Evolutionary conservation across 495 filamentous ascomycete species (phyloP).

Genomic region (Rostrohypoxylon terebratum): DNA sequence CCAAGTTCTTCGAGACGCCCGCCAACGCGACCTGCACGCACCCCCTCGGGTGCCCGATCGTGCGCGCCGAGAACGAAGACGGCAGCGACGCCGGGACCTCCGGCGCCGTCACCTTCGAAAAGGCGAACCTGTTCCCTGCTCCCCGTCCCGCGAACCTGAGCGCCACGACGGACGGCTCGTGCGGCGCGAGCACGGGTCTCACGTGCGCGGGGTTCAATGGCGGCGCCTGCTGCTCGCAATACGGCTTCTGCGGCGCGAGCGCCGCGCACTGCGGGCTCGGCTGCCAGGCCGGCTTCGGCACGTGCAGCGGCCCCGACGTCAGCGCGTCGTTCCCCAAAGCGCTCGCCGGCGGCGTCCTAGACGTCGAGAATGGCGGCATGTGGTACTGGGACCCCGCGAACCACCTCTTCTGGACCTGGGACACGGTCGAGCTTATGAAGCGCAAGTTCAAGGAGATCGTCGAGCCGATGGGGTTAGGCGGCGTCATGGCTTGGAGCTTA

Average conservation of each 20-base stretch:
- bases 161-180: conserved; percentile 27
- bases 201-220: conserved; percentile 20
- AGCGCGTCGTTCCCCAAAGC: conserved; percentile 55
- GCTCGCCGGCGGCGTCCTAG: conserved; percentile 59
- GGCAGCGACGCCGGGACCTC: conserved; percentile 69
- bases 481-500: conserved; percentile 69
- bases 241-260: conserved; percentile 45
- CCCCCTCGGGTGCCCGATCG: conserved; percentile 66
- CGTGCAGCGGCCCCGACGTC: conserved; percentile 45
- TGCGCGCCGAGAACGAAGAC: conserved; percentile 64
- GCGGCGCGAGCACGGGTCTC: conserved; percentile 10
- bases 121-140: conserved; percentile 39
- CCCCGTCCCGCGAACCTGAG: conserved; percentile 38
- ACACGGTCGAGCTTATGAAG: conserved; percentile 65
- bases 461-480: conserved; percentile 63
- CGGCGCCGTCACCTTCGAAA: conserved; percentile 64
- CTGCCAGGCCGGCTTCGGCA: conserved; percentile 45
- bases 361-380: conserved; percentile 64
- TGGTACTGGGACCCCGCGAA: conserved; percentile 68
- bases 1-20: conserved; percentile 71
- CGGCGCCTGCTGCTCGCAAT: conserved; percentile 39
- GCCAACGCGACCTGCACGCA: conserved; percentile 47
- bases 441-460: conserved; percentile 71
- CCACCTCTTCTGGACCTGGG: conserved; percentile 75
- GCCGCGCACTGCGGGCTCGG: conserved; percentile 33